Percentiles rank a stretch among this genome's conserved stretches.
phyloP scores from a whole-genome alignment of 805 yeast genomes.

The Cyberlindnera xishuangbannaensis region DNA sequence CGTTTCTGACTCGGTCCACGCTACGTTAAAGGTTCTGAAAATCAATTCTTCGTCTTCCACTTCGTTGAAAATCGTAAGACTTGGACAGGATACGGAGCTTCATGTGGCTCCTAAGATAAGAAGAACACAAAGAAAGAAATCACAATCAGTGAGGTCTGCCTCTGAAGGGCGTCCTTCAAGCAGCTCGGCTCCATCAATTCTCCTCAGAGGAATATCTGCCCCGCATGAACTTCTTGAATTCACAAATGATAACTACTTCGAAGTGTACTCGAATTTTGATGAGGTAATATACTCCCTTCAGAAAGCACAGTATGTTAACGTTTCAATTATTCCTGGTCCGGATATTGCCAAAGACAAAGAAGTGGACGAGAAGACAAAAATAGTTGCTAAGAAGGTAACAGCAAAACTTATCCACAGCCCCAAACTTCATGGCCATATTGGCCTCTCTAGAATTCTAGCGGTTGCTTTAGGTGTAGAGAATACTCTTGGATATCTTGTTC shows the following conservation, averaged over 20 bases:
- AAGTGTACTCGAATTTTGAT: conserved; percentile 41
- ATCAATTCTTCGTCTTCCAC: conserved; percentile 35
- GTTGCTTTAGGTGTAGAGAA: conserved; percentile 48
- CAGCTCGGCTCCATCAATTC: conserved; percentile 29
- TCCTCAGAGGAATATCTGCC: conserved; percentile 49
- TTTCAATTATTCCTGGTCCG: conserved; percentile 50
- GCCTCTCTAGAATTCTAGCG: conserved; percentile 48
- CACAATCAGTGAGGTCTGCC: conserved; percentile 21
- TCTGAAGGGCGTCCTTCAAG: conserved; percentile 19
- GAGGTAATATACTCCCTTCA: conserved; percentile 32
- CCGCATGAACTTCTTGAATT: conserved; percentile 41
- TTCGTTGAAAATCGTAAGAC: conserved; percentile 35
- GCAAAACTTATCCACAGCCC: conserved; percentile 44
- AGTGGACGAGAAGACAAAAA: conserved; percentile 8
- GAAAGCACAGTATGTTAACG: conserved; percentile 40
- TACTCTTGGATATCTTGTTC: conserved; percentile 47
- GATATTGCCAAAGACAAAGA: conserved; percentile 21
- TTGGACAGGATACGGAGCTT: conserved; percentile 62
- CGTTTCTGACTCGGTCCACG: conserved; percentile 55
- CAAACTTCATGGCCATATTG: conserved; percentile 35
- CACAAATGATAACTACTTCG: conserved; percentile 26
- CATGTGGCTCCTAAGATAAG: conserved; percentile 68
- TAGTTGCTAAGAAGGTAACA: conserved; percentile 27
- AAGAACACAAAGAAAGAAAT: conserved; percentile 23
- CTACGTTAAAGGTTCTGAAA: conserved; percentile 48